phyloP scores from a whole-genome alignment of 129 eudicot genomes.

The Flaveria ramosissima region DNA sequence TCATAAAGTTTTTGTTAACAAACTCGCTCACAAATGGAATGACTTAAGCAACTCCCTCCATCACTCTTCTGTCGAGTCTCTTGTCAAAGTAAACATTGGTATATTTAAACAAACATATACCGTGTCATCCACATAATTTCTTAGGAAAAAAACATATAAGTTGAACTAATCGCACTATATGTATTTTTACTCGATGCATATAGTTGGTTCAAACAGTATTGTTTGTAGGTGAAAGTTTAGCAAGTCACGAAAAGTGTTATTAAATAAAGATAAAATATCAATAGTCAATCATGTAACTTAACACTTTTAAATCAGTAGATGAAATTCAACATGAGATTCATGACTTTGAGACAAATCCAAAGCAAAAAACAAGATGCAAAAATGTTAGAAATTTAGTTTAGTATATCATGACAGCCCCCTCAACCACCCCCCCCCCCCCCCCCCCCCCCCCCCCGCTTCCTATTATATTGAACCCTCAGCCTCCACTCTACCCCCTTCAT shows the following conservation, averaged over 20 bases:
- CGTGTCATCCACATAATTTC: neutral
- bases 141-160: neutral
- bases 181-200: neutral
- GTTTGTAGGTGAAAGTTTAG: neutral
- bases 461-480: constrained; percentile 66
- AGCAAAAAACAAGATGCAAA: neutral
- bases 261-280: too few species aligned
- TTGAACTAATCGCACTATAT: too few species aligned
- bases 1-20: neutral
- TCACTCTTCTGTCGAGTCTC: neutral
- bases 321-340: neutral
- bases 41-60: neutral
- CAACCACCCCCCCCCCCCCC: neutral
- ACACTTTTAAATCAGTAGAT: neutral
- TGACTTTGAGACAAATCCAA: neutral
- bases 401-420: constrained; percentile 20
- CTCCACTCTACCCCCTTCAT: constrained; percentile 56
- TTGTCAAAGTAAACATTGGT: neutral
- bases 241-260: neutral
- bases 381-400: constrained; percentile 14
- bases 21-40: neutral
- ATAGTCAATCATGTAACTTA: neutral
- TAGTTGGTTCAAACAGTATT: neutral
- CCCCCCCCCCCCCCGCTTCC: constrained; percentile 8
- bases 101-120: neutral